Percentiles rank a stretch among this genome's conserved stretches.
These are phyloP conservation scores for Aciculosporium take DNA, from an alignment of 2,329 filamentous ascomycete species.

Conservation along the genomic window DNA sequence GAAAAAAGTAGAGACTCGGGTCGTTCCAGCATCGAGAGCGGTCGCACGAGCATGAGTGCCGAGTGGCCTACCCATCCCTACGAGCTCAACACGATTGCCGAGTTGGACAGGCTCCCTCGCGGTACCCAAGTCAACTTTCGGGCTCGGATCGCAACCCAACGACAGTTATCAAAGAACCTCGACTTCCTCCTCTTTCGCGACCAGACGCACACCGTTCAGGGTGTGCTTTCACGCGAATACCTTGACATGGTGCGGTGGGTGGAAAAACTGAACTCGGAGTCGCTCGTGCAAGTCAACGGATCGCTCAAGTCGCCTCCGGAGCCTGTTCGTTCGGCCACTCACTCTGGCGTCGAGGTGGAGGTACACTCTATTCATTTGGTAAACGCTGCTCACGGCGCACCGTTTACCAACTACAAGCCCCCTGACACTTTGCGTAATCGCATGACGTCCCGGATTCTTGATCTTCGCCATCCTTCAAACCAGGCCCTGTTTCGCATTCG, in stretches of 20 bases:
- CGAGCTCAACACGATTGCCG: slow-evolving; percentile 24
- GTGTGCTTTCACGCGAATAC: slow-evolving; percentile 45
- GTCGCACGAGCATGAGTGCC: slow-evolving; percentile 21
- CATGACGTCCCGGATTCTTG: slow-evolving; percentile 64
- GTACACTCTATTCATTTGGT: slow-evolving; percentile 42
- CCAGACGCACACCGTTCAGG: slow-evolving; percentile 70
- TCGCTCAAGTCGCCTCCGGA: slow-evolving; percentile 59
- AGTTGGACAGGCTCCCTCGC: slow-evolving; percentile 22
- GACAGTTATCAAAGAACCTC: slow-evolving; percentile 67
- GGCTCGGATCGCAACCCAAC: slow-evolving; percentile 43
- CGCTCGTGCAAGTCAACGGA: slow-evolving; percentile 63
- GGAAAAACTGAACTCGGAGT: slow-evolving; percentile 66
- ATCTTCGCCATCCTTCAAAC: slow-evolving; percentile 71
- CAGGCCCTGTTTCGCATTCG: slow-evolving; percentile 83
- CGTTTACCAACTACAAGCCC: slow-evolving; percentile 45
- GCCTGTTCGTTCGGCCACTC: slow-evolving; percentile 58
- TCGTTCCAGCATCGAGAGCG: slow-evolving; percentile 18
- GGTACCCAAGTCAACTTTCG: slow-evolving; percentile 28
- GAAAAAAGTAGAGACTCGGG: slow-evolving; percentile 14
- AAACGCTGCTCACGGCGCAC: slow-evolving; percentile 32
- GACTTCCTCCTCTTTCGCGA: slow-evolving; percentile 81
- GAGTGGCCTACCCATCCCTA: slow-evolving; percentile 26
- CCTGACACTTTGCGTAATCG: slow-evolving; percentile 54
- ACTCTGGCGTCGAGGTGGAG: slow-evolving; percentile 62
- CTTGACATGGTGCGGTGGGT: slow-evolving; percentile 77